A percentile compares a stretch with the other conserved stretches of the same genome.
phyloP scores from a whole-genome alignment of 2,329 filamentous ascomycete genomes.

The Dendrostoma leiphaemia region DNA sequence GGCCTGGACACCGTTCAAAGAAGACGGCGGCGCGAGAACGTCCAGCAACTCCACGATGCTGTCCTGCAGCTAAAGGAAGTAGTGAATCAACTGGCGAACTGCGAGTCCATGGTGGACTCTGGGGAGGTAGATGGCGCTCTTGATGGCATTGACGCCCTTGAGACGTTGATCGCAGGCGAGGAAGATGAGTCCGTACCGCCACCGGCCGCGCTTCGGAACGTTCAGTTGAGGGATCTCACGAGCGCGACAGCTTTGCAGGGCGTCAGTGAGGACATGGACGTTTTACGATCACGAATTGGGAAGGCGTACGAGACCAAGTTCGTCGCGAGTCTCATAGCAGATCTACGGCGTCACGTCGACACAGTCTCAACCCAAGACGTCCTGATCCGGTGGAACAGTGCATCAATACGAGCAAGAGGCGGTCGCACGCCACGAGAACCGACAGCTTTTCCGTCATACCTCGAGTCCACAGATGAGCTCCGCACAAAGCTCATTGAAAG shows the following conservation, averaged over 20 bases:
- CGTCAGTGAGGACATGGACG: conserved; percentile 72
- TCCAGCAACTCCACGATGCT: conserved; percentile 77
- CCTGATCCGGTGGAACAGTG: conserved; percentile 78
- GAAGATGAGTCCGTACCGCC: conserved; percentile 33
- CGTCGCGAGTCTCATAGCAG: conserved; percentile 71
- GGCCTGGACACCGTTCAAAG: conserved; percentile 85
- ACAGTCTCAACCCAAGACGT: conserved; percentile 70
- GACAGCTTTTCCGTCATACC: conserved; percentile 74
- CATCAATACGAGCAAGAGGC: conserved; percentile 70
- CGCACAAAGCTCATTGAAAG: conserved; percentile 68
- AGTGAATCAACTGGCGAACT: conserved; percentile 70
- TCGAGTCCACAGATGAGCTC: conserved; percentile 68
- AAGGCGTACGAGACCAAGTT: conserved; percentile 84
- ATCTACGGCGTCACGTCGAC: conserved; percentile 78
- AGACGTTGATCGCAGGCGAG: conserved; percentile 77
- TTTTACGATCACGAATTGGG: conserved; percentile 77
- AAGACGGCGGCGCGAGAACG: conserved; percentile 77
- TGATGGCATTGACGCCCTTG: conserved; percentile 72
- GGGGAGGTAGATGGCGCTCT: conserved; percentile 83
- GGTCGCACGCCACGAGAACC: conserved; percentile 59
- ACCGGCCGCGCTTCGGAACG: conserved; percentile 22
- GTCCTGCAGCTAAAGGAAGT: conserved; percentile 80
- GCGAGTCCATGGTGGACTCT: conserved; percentile 77
- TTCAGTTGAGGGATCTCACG: conserved; percentile 65
- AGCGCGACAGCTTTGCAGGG: conserved; percentile 77